phyloP scores from a whole-genome alignment of 2,329 filamentous ascomycete genomes.

The Kalaharituber pfeilii region DNA sequence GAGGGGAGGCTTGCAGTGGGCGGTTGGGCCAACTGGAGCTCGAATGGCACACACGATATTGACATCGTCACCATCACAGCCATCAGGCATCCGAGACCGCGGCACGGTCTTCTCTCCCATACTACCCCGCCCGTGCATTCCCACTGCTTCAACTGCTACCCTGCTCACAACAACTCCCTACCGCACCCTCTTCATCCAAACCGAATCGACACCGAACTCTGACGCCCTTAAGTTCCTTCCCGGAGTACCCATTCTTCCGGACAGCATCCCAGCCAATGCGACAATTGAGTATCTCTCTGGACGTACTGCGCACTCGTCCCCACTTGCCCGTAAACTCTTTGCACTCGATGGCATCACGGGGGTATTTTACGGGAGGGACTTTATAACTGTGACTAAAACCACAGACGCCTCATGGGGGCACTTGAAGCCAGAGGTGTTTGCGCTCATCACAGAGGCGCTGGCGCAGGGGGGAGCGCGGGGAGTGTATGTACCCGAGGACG shows the following conservation, averaged over 20 bases:
- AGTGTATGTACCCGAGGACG: neutral
- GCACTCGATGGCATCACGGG: slow-evolving; percentile 59
- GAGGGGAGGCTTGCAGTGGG: too few species aligned
- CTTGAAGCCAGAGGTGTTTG: slow-evolving; percentile 87
- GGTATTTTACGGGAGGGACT: slow-evolving; percentile 86
- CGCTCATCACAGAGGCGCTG: slow-evolving; percentile 81
- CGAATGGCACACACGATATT: too few species aligned
- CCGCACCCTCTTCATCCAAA: slow-evolving; percentile 75
- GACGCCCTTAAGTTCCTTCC: slow-evolving; percentile 90
- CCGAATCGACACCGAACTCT: slow-evolving; percentile 82
- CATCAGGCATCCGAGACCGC: too few species aligned
- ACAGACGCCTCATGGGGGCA: slow-evolving; percentile 98
- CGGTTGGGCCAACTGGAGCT: too few species aligned
- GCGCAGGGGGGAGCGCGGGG: slow-evolving; percentile 71
- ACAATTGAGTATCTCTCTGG: slow-evolving; percentile 88
- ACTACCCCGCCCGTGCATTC: too few species aligned
- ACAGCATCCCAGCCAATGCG: slow-evolving; percentile 37
- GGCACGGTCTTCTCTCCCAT: too few species aligned
- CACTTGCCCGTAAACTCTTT: slow-evolving; percentile 75
- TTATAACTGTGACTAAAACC: slow-evolving; percentile 96
- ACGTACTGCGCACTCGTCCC: slow-evolving; percentile 77
- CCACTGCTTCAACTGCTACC: too few species aligned
- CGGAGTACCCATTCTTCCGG: slow-evolving; percentile 69
- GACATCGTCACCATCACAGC: too few species aligned
- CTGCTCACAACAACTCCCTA: too few species aligned